A percentile compares a stretch with the other conserved stretches of the same genome.
Conservation (phyloP, 768 basidiomycete genomes). For the Rhodotorula toruloides region DNA sequence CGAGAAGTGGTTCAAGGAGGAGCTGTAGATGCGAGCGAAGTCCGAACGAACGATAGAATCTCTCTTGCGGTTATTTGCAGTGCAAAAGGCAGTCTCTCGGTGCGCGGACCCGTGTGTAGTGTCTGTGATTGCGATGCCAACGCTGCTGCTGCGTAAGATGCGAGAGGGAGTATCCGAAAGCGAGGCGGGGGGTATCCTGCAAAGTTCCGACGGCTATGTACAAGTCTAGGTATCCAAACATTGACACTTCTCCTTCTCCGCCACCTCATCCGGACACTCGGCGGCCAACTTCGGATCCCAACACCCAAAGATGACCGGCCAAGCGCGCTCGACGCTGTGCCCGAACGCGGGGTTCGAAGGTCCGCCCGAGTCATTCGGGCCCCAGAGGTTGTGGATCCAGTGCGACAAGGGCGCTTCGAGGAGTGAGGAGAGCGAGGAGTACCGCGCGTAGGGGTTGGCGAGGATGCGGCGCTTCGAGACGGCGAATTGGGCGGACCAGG, state of each 20-base stretch:
- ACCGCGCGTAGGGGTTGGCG: constrained; percentile 39
- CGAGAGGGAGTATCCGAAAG: no score
- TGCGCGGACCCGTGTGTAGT: no score
- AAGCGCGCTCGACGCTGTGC: constrained; percentile 43
- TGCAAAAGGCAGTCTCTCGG: no score
- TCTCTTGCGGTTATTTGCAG: no score
- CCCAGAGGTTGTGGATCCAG: constrained; percentile 38
- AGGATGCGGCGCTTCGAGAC: constrained; percentile 43
- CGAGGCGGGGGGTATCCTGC: no score
- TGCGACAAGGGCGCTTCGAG: constrained; percentile 16
- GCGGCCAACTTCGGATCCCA: constrained; percentile 33
- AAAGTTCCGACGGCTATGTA: no score
- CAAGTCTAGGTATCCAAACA: no score
- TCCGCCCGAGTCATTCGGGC: constrained; percentile 37
- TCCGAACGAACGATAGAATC: no score
- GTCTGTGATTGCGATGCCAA: no score
- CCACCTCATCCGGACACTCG: constrained; percentile 33
- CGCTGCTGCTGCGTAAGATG: no score
- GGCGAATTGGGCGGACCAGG: constrained; percentile 46
- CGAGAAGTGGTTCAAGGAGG: constrained; percentile 64
- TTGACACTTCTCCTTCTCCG: constrained; percentile 32
- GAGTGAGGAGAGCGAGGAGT: constrained; percentile 21
- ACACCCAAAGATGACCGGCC: constrained; percentile 45
- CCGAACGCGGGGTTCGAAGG: constrained; percentile 38
- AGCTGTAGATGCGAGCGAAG: no score